Evolutionary conservation across 148 eudicot species (phyloP).

Genomic region (Persicaria maculosa): DNA sequence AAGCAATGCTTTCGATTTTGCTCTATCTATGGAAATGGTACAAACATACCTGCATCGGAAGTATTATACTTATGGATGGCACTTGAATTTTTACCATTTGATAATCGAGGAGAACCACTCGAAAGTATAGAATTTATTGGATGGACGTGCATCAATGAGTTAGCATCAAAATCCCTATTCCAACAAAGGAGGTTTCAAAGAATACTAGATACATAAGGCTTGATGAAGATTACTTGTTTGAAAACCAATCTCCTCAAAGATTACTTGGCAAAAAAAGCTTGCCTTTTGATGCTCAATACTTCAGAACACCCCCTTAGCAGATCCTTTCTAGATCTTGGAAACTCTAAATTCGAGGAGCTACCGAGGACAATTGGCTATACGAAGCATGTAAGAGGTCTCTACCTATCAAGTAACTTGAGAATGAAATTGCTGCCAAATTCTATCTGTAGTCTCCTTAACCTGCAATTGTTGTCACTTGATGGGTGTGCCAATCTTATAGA

Average conservation of each 20-base stretch:
- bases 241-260: too few relatives aligned
- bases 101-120: neutral
- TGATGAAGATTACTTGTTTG: too few relatives aligned
- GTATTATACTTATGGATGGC: slow-evolving; percentile 11
- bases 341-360: neutral
- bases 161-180: slow-evolving; percentile 10
- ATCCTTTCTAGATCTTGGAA: neutral
- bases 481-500: too few relatives aligned
- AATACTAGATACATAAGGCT: too few relatives aligned
- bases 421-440: too few relatives aligned
- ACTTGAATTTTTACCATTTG: neutral
- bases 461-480: too few relatives aligned
- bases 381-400: neutral
- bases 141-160: neutral
- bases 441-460: too few relatives aligned
- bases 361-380: neutral
- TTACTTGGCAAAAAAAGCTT: too few relatives aligned
- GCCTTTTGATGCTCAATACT: too few relatives aligned
- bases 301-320: neutral
- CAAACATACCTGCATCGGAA: neutral
- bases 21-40: neutral
- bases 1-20: slow-evolving; percentile 12
- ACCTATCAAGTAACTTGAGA: too few relatives aligned
- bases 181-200: neutral
- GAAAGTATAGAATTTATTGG: neutral